Base-by-base conservation (phyloP, 2,329 filamentous ascomycete species). In the Aureobasidium sp. region DNA sequence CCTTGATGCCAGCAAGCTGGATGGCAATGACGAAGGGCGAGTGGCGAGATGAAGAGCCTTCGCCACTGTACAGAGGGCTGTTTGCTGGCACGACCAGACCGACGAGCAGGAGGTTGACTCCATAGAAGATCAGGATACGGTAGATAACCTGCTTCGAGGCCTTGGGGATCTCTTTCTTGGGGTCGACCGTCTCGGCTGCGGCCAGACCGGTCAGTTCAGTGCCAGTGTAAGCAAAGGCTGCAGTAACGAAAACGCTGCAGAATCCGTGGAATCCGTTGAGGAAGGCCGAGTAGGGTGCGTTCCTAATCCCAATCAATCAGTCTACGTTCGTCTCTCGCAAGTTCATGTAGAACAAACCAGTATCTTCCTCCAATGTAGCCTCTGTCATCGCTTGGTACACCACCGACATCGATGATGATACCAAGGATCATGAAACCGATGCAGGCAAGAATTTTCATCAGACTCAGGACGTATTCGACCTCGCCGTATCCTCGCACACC, bases 21-120 rank as follows among this genome's bases (percentile, higher is more conserved):
- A 84, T 83, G 19, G 81, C 80, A 64, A 87, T 79, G 60, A 88
- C 84, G 68, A 87, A 88, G 1, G 85, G 86, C 1, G 80, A 83
- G 17, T 78, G 77, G 49, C 72, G 73, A 61, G 71, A 70, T 51
- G 67, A 67, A 21, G 67, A 69, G 8, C 66, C 67, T 3, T 45
- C 33, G 40, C 69, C 71, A 31, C 74, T 66, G 17, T 75, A 69
- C 50, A 42, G 60, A 9, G 60, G 49, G 40, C 65, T 64, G 60
- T 65, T 45, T 11, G 62, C 59, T 21, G 63, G 65, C 1, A 66
- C 62, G 10, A 66, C 38, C n/a, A 66, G 49, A 13, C 65, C 65
- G 13, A 66, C 35, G 19, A 66, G 40, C 47, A 65, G 60, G 9
- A 68, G 61, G 47, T 61, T 64, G 50, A 66, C 49, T 11, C 65